Conservation (phyloP, 2,329 filamentous ascomycete genomes). For the Fusarium sp. region DNA sequence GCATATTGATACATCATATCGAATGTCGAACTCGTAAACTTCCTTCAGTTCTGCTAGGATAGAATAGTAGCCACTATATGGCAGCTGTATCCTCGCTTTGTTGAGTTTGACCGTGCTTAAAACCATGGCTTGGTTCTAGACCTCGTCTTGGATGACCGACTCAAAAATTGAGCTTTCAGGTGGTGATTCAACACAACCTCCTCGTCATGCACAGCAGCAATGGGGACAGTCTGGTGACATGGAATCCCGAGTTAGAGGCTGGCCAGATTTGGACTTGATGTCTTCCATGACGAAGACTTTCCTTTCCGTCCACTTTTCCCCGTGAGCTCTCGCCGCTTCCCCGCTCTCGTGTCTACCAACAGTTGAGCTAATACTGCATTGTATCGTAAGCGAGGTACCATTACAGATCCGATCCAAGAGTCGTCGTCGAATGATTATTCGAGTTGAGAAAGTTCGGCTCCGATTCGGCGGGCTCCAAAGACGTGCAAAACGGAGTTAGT, state of each 20-base stretch:
- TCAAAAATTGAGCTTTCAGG: neutral
- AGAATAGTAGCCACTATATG: neutral
- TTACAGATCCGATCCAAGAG: slow-evolving; percentile 8
- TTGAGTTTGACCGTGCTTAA: neutral
- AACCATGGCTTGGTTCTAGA: slow-evolving; percentile 19
- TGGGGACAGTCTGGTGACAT: slow-evolving; percentile 27
- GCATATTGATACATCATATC: slow-evolving; percentile 4
- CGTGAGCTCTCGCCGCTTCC: slow-evolving; percentile 7
- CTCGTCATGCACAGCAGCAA: slow-evolving; percentile 16
- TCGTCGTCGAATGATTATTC: slow-evolving; percentile 12
- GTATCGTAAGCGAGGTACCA: slow-evolving; percentile 23
- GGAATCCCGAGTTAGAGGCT: slow-evolving; percentile 9
- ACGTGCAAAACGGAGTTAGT: slow-evolving; percentile 44
- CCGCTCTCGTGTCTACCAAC: slow-evolving; percentile 11
- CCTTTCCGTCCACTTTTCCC: neutral
- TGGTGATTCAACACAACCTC: slow-evolving; percentile 33
- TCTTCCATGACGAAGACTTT: slow-evolving; percentile 31
- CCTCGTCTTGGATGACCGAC: neutral
- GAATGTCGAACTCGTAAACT: neutral
- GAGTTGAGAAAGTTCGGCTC: slow-evolving; percentile 32
- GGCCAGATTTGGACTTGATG: neutral
- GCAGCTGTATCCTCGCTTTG: neutral
- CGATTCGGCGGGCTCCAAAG: slow-evolving; percentile 35
- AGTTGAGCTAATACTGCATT: slow-evolving; percentile 30
- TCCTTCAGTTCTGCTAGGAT: neutral